A percentile compares a stretch with the other conserved stretches of the same genome.
These are phyloP conservation scores for Emergomyces orientalis DNA, from an alignment of 2,329 filamentous ascomycete species.

Conservation along the genomic window DNA sequence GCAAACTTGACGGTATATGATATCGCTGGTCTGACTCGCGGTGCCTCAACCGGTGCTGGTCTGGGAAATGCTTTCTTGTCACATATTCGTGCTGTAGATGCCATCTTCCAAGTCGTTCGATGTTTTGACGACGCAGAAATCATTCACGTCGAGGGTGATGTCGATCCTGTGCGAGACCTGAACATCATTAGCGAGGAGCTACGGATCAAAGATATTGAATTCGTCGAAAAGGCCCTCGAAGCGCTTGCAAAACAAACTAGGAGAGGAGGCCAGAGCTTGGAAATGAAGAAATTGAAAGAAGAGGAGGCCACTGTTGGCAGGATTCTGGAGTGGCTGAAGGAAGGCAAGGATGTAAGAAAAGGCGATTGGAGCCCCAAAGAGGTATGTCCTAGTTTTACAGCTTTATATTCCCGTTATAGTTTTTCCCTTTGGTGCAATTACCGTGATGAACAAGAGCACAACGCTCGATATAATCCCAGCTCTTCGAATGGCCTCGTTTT, in stretches of 20 bases:
- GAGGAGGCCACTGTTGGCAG: constrained; percentile 91
- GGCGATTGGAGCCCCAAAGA: constrained; percentile 86
- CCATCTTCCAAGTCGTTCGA: constrained; percentile 93
- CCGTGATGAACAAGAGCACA: constrained; percentile 97
- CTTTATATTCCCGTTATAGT: constrained; percentile 19
- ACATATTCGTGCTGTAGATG: constrained; percentile 95
- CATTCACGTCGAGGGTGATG: constrained; percentile 98
- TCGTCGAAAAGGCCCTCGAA: constrained; percentile 90
- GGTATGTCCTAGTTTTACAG: constrained; percentile 48
- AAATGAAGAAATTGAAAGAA: constrained; percentile 95
- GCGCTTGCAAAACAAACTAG: constrained; percentile 87
- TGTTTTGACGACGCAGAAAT: constrained; percentile 99
- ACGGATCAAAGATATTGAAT: constrained; percentile 97
- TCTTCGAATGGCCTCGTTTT: constrained; percentile 83
- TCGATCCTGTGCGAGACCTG: constrained; percentile 86
- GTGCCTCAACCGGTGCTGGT: constrained; percentile 93
- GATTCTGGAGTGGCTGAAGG: constrained; percentile 70
- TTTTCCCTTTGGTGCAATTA: constrained; percentile 29
- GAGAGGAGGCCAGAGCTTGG: constrained; percentile 85
- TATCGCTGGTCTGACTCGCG: constrained; percentile 91
- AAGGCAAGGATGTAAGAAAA: constrained; percentile 89
- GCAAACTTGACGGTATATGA: constrained; percentile 98
- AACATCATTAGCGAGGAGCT: constrained; percentile 96
- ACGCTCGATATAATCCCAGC: constrained; percentile 98
- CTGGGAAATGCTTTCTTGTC: constrained; percentile 97